Conservation (phyloP, 2,329 filamentous ascomycete species). For the Proliferodiscus dingleyae region DNA sequence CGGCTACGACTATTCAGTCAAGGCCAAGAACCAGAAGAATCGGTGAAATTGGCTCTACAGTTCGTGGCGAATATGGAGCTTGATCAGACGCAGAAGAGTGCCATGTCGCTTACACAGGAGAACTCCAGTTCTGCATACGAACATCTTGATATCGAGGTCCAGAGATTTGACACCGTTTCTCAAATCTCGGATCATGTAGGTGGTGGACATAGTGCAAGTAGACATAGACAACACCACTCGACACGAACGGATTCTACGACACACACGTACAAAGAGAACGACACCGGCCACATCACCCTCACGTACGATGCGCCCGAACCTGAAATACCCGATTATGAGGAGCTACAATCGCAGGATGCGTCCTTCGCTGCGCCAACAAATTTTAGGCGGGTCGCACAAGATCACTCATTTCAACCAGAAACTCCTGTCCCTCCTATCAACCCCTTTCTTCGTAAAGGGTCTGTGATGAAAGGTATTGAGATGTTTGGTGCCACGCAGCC, state of each 20-base stretch:
- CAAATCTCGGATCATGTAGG: conserved; percentile 1
- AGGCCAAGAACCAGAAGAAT: background rate
- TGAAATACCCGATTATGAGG: conserved; percentile 9
- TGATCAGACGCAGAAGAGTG: conserved; percentile 20
- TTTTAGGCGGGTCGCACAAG: background rate
- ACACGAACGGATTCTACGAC: conserved; percentile 23
- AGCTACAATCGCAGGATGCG: conserved; percentile 20
- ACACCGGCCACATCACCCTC: conserved; percentile 25
- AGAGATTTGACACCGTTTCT: conserved; percentile 3
- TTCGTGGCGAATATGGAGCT: conserved; percentile 6
- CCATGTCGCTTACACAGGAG: conserved; percentile 28
- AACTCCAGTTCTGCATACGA: conserved; percentile 26
- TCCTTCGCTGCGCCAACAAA: conserved; percentile 12
- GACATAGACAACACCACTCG: conserved; percentile 15
- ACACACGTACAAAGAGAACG: conserved; percentile 25
- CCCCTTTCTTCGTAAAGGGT: conserved; percentile 28
- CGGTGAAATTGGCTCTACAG: conserved; percentile 8
- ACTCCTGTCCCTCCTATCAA: conserved; percentile 28
- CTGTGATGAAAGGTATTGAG: conserved; percentile 25
- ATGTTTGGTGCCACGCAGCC: conserved; percentile 30
- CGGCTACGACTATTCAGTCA: background rate
- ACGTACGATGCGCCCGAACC: conserved; percentile 8
- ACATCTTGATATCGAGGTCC: conserved; percentile 15
- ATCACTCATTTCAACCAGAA: conserved; percentile 14
- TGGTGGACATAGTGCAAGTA: no score